Percentiles rank a stretch among this genome's conserved stretches.
Conservation (phyloP, 164 flowering plant genomes). For the Annona cherimola region DNA sequence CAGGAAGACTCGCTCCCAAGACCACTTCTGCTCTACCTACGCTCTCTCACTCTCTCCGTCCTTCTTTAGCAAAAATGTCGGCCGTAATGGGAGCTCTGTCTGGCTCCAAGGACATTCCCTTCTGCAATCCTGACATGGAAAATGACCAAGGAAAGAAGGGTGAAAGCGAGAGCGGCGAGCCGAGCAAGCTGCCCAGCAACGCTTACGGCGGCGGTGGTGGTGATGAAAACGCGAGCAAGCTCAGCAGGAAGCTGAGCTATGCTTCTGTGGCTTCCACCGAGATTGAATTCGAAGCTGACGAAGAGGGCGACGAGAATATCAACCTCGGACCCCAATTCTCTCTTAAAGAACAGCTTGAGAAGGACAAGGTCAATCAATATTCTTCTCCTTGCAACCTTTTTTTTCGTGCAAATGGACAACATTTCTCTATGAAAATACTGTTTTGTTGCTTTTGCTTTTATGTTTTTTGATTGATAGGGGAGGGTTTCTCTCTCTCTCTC, state of each 20-base stretch:
- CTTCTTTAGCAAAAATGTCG: conserved; percentile 17
- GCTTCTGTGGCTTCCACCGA: conserved; percentile 16
- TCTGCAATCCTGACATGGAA: conserved; percentile 16
- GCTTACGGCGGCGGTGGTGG: conserved; percentile 2
- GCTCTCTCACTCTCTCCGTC: not conserved
- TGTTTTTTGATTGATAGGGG: not conserved
- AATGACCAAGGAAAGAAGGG: conserved; percentile 16
- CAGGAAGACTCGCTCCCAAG: not conserved
- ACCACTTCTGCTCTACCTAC: not conserved
- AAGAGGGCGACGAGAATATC: conserved; percentile 28
- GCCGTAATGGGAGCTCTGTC: conserved; percentile 27
- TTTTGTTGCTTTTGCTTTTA: too few species aligned
- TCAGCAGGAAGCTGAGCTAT: conserved; percentile 14
- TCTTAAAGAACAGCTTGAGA: conserved; percentile 50
- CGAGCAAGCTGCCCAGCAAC: not conserved
- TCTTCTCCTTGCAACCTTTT: not conserved
- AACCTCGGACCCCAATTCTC: conserved; percentile 39
- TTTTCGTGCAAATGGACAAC: not conserved
- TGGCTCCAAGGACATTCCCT: conserved; percentile 18
- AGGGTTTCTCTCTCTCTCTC: not conserved
- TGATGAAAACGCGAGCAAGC: conserved; percentile 8
- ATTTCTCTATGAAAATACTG: not conserved
- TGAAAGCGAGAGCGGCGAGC: conserved; percentile 9
- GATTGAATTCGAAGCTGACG: conserved; percentile 14
- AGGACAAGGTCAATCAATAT: conserved; percentile 32